These are phyloP conservation scores for Murraya paniculata DNA, from an alignment of 345 rosid species.

Conservation along the genomic window DNA sequence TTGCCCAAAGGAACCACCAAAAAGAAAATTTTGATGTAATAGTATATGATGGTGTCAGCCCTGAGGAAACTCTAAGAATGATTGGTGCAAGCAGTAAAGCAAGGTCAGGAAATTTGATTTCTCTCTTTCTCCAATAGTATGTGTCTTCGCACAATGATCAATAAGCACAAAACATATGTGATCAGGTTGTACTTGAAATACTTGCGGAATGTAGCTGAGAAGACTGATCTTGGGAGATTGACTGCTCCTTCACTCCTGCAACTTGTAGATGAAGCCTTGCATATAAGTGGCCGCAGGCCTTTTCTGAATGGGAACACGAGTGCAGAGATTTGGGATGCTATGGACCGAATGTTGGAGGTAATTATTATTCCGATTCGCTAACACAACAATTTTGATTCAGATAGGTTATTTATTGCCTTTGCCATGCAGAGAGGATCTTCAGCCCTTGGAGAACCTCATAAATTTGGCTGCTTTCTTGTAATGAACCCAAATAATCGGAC, in stretches of 20 bases:
- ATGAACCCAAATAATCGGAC: slow-evolving; percentile 61
- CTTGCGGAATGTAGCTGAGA: slow-evolving; percentile 71
- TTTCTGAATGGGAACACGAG: slow-evolving; percentile 48
- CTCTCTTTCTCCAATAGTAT: not conserved
- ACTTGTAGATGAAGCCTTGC: slow-evolving; percentile 68
- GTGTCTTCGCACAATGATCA: not conserved
- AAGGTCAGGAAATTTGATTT: slow-evolving; percentile 41
- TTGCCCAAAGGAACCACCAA: slow-evolving; percentile 34
- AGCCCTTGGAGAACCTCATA: slow-evolving; percentile 41
- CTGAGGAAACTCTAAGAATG: slow-evolving; percentile 75
- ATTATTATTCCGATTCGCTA: slow-evolving; percentile 5
- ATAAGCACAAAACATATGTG: slow-evolving; percentile 8
- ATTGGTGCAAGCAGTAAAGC: slow-evolving; percentile 71
- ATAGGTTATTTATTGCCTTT: slow-evolving; percentile 17
- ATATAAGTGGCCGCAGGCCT: slow-evolving; percentile 45
- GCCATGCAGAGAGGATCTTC: slow-evolving; percentile 59
- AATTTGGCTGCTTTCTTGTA: slow-evolving; percentile 58
- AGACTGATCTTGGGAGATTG: slow-evolving; percentile 89
- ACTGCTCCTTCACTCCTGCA: slow-evolving; percentile 71
- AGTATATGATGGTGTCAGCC: slow-evolving; percentile 64
- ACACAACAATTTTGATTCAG: not conserved
- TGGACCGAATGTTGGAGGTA: slow-evolving; percentile 76
- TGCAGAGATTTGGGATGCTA: slow-evolving; percentile 68
- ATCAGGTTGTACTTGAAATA: slow-evolving; percentile 75
- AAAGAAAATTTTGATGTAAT: slow-evolving; percentile 52